Conservation (phyloP, 768 basidiomycete species). For the Trametes coccinea region DNA sequence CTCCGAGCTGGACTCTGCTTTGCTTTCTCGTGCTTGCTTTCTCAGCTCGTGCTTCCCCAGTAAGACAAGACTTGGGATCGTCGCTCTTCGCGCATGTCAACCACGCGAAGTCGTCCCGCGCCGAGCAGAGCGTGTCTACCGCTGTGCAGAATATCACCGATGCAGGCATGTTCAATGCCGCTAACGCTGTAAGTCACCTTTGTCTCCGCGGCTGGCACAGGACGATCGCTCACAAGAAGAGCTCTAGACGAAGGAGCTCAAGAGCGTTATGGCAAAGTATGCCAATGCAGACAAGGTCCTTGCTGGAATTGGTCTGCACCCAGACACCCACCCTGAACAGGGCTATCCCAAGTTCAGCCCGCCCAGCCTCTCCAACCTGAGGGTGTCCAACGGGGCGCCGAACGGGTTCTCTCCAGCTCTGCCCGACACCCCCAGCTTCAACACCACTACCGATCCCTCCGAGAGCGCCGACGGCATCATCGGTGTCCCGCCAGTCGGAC, state of each 20-base stretch:
- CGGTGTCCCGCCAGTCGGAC: constrained; percentile 19
- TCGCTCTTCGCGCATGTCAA: neutral
- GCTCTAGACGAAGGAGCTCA: constrained; percentile 31
- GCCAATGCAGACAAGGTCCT: constrained; percentile 30
- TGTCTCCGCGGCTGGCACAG: neutral
- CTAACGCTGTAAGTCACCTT: constrained; percentile 21
- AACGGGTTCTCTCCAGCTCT: too few species aligned
- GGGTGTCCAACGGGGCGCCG: too few species aligned
- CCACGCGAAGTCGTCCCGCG: neutral
- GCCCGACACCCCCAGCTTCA: too few species aligned
- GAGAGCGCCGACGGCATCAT: constrained; percentile 9
- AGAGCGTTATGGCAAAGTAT: constrained; percentile 34
- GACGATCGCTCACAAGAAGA: neutral
- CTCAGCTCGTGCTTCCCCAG: constrained; percentile 1
- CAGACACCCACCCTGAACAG: constrained; percentile 28
- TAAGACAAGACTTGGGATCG: neutral
- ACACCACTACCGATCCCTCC: neutral
- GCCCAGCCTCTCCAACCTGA: constrained; percentile 15
- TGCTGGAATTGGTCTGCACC: constrained; percentile 34
- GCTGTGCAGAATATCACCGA: neutral
- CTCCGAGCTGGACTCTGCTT: neutral
- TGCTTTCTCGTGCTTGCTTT: constrained; percentile 1
- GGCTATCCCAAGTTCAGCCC: constrained; percentile 28
- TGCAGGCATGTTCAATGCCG: constrained; percentile 26
- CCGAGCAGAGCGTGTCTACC: neutral